Evolutionary conservation across 345 rosid species (phyloP).

Genomic region (Reutealis trisperma): DNA sequence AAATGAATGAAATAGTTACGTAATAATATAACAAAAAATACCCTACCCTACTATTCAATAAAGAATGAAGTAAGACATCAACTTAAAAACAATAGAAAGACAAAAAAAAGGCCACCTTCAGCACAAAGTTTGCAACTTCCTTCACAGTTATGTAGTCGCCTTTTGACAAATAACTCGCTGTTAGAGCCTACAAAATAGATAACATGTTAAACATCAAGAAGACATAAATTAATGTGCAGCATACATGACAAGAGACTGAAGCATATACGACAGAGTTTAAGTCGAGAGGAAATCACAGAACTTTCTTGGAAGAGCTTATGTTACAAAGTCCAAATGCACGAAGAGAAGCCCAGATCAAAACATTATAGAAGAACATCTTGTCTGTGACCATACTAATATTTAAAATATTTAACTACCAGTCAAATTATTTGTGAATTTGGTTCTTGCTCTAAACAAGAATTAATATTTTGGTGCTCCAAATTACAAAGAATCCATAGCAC

Average conservation of each 20-base stretch:
- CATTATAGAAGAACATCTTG: neutral
- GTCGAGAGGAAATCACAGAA: neutral
- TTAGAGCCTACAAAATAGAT: conserved; percentile 54
- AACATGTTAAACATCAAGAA: neutral
- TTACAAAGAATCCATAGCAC: neutral
- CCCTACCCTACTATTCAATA: neutral
- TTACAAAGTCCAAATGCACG: neutral
- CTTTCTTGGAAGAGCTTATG: neutral
- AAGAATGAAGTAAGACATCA: neutral
- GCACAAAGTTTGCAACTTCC: conserved; percentile 67
- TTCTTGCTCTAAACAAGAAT: neutral
- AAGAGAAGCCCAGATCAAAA: neutral
- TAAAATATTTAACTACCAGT: neutral
- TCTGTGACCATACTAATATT: neutral
- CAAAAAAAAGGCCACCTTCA: conserved; percentile 46
- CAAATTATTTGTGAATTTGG: neutral
- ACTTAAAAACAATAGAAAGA: neutral
- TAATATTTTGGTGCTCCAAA: neutral
- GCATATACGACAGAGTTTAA: neutral
- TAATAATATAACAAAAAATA: neutral
- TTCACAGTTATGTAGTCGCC: conserved; percentile 64
- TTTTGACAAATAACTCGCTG: conserved; percentile 77
- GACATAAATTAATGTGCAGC: neutral
- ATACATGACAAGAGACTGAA: neutral
- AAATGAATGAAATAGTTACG: conserved; percentile 2